Percentiles rank a stretch among this genome's conserved stretches.
Conservation (phyloP, 75 land plant species). For the Pinus taeda region DNA sequence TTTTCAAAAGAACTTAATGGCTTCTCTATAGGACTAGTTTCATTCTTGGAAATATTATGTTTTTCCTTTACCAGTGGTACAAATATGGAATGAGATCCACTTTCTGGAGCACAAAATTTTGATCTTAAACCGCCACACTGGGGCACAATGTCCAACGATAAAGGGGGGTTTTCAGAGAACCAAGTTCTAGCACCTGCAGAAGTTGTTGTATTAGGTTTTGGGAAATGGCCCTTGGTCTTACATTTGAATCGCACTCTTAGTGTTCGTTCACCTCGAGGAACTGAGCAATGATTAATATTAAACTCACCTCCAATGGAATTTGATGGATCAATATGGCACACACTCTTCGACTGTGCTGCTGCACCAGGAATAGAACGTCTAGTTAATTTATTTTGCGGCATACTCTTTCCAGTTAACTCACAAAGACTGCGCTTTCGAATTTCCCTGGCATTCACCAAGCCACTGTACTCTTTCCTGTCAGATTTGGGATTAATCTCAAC, state of each 20-base stretch:
- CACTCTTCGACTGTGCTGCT: slow-evolving; percentile 2
- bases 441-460: slow-evolving; percentile 19
- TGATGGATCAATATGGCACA: neutral
- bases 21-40: neutral
- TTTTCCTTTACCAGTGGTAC: neutral
- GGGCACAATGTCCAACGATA: neutral
- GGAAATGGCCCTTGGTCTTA: neutral
- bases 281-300: neutral
- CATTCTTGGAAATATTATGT: neutral
- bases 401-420: slow-evolving; percentile 40
- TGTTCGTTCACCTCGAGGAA: slow-evolving; percentile 32
- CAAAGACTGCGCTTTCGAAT: slow-evolving; percentile 47
- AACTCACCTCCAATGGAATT: slow-evolving; percentile 2
- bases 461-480: neutral
- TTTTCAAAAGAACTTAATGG: slow-evolving; percentile 4
- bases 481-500: neutral
- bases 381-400: neutral
- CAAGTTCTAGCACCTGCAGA: neutral
- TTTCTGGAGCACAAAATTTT: neutral
- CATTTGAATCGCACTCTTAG: slow-evolving; percentile 14
- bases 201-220: slow-evolving; percentile 1
- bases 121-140: neutral
- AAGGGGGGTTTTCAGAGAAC: neutral
- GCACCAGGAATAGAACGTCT: neutral
- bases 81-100: slow-evolving; percentile 1